These are phyloP conservation scores for Dissophora globulifera DNA, from an alignment of 192 early-diverging fungal genomes.

Conservation along the genomic window DNA sequence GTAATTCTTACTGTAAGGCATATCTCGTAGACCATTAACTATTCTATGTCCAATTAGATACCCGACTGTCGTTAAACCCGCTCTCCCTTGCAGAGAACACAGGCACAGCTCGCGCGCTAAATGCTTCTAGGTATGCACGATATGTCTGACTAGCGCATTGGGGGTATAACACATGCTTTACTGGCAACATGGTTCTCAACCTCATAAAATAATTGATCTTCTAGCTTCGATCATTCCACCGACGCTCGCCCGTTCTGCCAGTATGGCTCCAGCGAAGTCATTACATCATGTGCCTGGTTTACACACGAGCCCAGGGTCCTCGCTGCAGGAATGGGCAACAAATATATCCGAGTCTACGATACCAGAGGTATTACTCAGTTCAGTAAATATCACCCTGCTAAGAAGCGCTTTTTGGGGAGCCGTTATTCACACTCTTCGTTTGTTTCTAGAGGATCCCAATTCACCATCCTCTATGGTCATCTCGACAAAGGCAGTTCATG, in stretches of 20 bases:
- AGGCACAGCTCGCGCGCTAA: conserved; percentile 32
- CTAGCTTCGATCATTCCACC: conserved; percentile 30
- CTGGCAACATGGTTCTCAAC: too few species aligned
- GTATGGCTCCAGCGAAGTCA: conserved; percentile 73
- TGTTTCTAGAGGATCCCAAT: conserved; percentile 49
- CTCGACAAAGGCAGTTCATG: conserved; percentile 75
- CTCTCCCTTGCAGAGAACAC: conserved; percentile 45
- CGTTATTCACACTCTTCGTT: background rate
- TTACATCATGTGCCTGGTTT: conserved; percentile 78
- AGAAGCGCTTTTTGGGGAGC: too few species aligned
- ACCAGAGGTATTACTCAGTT: conserved; percentile 57
- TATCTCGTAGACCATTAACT: too few species aligned
- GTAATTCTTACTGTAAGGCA: too few species aligned
- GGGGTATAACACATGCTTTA: too few species aligned
- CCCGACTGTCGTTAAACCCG: conserved; percentile 47
- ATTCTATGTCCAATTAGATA: conserved; percentile 1
- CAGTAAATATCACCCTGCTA: too few species aligned
- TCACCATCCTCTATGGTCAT: conserved; percentile 63
- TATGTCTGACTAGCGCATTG: too few species aligned
- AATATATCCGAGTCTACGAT: conserved; percentile 78
- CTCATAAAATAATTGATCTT: background rate
- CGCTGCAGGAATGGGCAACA: conserved; percentile 78
- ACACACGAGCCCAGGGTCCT: conserved; percentile 61
- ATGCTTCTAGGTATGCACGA: conserved; percentile 23
- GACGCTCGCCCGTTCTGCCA: conserved; percentile 58